These are phyloP conservation scores for Umbelopsis sp. DNA, from an alignment of 192 early-diverging fungal genomes.

Conservation along the genomic window DNA sequence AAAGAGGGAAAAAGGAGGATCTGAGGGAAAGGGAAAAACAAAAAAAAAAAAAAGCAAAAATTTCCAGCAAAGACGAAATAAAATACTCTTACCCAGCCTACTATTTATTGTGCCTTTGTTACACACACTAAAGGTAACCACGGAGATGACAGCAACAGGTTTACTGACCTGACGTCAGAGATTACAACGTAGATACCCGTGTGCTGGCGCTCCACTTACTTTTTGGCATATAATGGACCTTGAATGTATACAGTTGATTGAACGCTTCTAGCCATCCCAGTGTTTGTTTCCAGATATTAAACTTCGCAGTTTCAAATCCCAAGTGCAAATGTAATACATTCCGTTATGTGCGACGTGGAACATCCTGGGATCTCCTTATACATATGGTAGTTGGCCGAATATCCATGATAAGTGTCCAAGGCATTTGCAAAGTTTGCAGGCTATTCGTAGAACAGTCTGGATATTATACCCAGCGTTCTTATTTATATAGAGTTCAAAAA, in stretches of 20 bases:
- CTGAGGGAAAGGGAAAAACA: neutral
- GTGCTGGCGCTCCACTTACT: too few relatives aligned
- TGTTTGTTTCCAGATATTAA: neutral
- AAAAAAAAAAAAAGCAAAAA: neutral
- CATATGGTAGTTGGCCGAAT: neutral
- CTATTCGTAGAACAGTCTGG: too few relatives aligned
- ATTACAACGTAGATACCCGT: neutral
- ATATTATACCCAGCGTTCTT: too few relatives aligned
- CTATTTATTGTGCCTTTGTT: neutral
- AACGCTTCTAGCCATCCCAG: too few relatives aligned
- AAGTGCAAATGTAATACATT: neutral
- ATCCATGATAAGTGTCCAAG: too few relatives aligned
- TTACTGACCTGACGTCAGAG: neutral
- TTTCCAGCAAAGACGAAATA: too few relatives aligned
- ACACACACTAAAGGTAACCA: neutral
- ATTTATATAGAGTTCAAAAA: neutral
- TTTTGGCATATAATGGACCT: too few relatives aligned
- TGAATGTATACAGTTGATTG: too few relatives aligned
- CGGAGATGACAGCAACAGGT: neutral
- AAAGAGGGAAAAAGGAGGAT: neutral
- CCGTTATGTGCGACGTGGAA: neutral
- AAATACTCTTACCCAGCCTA: neutral
- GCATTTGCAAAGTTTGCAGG: too few relatives aligned
- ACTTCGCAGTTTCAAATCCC: neutral
- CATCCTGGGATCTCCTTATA: conserved; percentile 6